These are phyloP conservation scores for Aspergillus fischeri DNA, from an alignment of 2,329 filamentous ascomycete species.

Conservation along the genomic window DNA sequence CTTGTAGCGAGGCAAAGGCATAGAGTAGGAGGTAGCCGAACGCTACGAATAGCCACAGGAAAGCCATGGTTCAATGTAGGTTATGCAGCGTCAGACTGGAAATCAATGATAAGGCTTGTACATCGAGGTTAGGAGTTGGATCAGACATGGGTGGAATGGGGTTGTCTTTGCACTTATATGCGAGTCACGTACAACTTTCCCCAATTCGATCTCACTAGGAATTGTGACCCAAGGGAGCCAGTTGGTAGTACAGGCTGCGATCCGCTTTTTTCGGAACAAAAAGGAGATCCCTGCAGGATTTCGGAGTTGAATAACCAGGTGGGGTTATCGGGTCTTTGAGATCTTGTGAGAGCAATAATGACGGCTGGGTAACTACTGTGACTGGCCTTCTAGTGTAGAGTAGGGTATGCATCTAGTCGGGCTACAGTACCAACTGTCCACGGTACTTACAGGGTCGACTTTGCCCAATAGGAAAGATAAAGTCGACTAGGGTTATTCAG, in stretches of 20 bases:
- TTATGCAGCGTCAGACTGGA: neutral
- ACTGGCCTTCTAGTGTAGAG: neutral
- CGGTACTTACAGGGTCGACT: neutral
- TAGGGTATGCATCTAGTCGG: neutral
- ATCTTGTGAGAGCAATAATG: neutral
- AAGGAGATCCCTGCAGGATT: neutral
- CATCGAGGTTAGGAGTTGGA: neutral
- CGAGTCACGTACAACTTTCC: neutral
- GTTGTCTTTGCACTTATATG: neutral
- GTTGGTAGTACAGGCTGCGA: neutral
- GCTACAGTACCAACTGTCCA: neutral
- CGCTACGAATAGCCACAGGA: constrained; percentile 32
- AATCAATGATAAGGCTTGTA: neutral
- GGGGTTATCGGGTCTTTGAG: neutral
- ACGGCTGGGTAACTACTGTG: neutral
- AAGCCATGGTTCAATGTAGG: constrained; percentile 17
- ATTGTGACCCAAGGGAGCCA: neutral
- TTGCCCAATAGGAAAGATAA: neutral
- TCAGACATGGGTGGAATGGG: neutral
- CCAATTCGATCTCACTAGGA: neutral
- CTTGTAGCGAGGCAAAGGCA: constrained; percentile 28
- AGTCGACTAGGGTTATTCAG: neutral
- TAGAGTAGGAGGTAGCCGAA: constrained; percentile 33
- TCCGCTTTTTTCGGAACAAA: neutral
- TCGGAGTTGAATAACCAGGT: neutral